These are phyloP conservation scores for Boletus pseudopeckii DNA, from an alignment of 768 basidiomycete species.

Conservation along the genomic window DNA sequence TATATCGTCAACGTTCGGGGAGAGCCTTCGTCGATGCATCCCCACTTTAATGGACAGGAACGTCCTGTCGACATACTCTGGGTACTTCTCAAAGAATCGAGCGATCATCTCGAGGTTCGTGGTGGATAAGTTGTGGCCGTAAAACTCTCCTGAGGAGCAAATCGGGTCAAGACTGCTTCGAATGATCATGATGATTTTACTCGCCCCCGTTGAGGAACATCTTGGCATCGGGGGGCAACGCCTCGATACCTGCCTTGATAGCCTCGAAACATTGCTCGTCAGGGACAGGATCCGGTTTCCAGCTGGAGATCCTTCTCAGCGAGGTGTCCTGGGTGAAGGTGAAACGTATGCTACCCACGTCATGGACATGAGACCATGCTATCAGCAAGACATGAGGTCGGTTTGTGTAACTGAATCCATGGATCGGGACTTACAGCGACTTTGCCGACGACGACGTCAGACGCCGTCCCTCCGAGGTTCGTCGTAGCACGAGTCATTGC, in stretches of 20 bases:
- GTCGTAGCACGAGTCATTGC: constrained; percentile 32
- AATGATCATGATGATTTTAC: neutral
- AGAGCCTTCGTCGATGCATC: neutral
- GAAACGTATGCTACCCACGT: constrained; percentile 34
- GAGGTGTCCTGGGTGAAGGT: neutral
- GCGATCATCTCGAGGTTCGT: constrained; percentile 49
- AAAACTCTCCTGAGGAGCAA: constrained; percentile 50
- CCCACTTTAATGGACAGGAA: constrained; percentile 36
- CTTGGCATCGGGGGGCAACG: constrained; percentile 42
- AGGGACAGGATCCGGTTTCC: constrained; percentile 42
- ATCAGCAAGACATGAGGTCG: neutral
- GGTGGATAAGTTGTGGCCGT: constrained; percentile 40
- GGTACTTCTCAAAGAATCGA: constrained; percentile 46
- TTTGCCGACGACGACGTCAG: constrained; percentile 35
- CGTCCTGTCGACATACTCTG: constrained; percentile 32
- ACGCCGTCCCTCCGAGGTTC: constrained; percentile 39
- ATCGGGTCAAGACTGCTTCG: neutral
- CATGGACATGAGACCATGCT: constrained; percentile 58
- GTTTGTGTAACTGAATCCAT: neutral
- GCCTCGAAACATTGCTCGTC: constrained; percentile 62
- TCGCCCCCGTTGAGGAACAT: constrained; percentile 51
- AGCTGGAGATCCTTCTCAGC: constrained; percentile 22
- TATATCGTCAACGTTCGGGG: neutral
- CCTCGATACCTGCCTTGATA: constrained; percentile 51
- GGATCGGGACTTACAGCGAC: constrained; percentile 32